Conservation (phyloP, 768 basidiomycete species). For the Rhodotorula graminis region DNA sequence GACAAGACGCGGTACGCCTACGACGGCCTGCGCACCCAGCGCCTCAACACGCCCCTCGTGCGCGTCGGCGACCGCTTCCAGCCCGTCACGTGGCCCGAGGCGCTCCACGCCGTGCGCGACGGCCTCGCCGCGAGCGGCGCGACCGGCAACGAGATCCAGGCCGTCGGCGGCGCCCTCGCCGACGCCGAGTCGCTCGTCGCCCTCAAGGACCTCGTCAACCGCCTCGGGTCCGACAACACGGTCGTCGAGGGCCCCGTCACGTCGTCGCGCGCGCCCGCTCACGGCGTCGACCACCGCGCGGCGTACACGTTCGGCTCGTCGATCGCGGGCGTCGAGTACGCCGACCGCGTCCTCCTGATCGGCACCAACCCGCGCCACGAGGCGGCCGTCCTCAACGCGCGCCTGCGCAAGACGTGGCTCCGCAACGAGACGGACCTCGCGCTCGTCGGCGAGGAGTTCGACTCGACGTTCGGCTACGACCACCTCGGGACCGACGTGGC, state of each 20-base stretch:
- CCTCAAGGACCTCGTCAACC: conserved; percentile 86
- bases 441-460: conserved; percentile 81
- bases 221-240: conserved; percentile 90
- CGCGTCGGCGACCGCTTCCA: conserved; percentile 91
- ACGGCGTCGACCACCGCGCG: conserved; percentile 83
- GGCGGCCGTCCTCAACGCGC: conserved; percentile 92
- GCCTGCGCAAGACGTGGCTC: conserved; percentile 91
- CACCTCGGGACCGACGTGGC: conserved; percentile 74
- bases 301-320: conserved; percentile 96
- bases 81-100: conserved; percentile 83
- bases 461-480: conserved; percentile 88
- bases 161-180: conserved; percentile 83
- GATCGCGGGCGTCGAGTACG: conserved; percentile 81
- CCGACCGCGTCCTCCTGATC: conserved; percentile 86
- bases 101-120: conserved; percentile 68
- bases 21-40: conserved; percentile 92
- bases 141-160: conserved; percentile 86
- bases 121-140: conserved; percentile 77
- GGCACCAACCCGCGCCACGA: conserved; percentile 97
- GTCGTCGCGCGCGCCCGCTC: conserved; percentile 56
- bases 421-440: conserved; percentile 81
- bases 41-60: conserved; percentile 83
- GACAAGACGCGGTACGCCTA: conserved; percentile 98
- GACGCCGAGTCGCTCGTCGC: conserved; percentile 91
- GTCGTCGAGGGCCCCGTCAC: conserved; percentile 70